phyloP scores from a whole-genome alignment of 176 grass and related monocot genomes.

The Avena atlantica region DNA sequence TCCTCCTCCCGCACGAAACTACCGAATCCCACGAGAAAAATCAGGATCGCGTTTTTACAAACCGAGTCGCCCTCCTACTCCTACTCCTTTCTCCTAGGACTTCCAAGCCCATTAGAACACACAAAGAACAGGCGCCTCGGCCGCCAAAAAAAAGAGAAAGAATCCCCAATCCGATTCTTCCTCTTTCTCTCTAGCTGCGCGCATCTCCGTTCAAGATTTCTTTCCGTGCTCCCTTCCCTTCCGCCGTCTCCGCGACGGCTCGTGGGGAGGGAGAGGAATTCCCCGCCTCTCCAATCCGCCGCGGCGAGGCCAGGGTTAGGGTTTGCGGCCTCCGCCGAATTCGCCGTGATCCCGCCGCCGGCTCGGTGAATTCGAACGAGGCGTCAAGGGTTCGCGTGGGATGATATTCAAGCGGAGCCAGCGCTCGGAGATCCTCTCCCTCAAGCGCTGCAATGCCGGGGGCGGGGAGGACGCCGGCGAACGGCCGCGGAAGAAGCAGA shows the following conservation, averaged over 20 bases:
- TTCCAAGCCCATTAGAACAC: conserved; percentile 59
- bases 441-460: conserved; percentile 89
- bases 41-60: not conserved
- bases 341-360: conserved; percentile 41
- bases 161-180: conserved; percentile 19
- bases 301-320: conserved; percentile 46
- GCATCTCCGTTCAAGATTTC: conserved; percentile 33
- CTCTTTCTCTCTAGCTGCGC: not conserved
- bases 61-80: not conserved
- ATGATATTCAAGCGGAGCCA: conserved; percentile 97
- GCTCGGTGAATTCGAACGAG: conserved; percentile 9
- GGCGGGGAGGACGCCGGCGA: conserved; percentile 41
- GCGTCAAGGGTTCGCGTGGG: conserved; percentile 46
- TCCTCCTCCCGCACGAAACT: conserved; percentile 37
- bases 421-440: conserved; percentile 70
- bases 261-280: conserved; percentile 6
- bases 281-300: conserved; percentile 33
- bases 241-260: conserved; percentile 34
- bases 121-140: conserved; percentile 48
- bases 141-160: not conserved
- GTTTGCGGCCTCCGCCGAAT: conserved; percentile 36
- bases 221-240: conserved; percentile 11
- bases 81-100: conserved; percentile 31
- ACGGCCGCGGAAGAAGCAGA: conserved; percentile 64
- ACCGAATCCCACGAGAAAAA: conserved; percentile 47